Conservation (phyloP, 2,329 filamentous ascomycete genomes). For the Endothia cerciana region DNA sequence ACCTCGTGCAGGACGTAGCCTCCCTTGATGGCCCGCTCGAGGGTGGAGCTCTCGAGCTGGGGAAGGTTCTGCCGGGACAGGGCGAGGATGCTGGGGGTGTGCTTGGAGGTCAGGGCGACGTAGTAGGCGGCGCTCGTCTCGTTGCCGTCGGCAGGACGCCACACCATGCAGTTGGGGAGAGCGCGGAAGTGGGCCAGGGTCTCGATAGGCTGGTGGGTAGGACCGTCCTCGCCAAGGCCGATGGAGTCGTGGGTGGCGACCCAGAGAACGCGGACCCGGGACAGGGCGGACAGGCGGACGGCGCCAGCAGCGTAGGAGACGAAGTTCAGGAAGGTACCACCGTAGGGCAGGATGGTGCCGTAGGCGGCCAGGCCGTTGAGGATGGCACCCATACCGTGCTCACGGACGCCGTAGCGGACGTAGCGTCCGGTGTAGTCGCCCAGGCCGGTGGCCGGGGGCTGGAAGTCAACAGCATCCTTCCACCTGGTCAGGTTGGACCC, state of each 20-base stretch:
- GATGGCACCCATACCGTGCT: slow-evolving; percentile 90
- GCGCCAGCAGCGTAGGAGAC: slow-evolving; percentile 96
- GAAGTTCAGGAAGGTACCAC: slow-evolving; percentile 99
- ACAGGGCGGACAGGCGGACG: slow-evolving; percentile 90
- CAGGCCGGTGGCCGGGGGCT: slow-evolving; percentile 82
- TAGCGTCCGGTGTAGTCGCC: slow-evolving; percentile 92
- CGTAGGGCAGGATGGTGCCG: slow-evolving; percentile 90
- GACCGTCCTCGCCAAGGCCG: slow-evolving; percentile 96
- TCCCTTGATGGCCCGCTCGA: slow-evolving; percentile 90
- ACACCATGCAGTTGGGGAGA: slow-evolving; percentile 98
- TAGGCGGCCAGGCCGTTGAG: slow-evolving; percentile 96
- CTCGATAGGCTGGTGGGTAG: slow-evolving; percentile 99
- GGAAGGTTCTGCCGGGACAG: slow-evolving; percentile 98
- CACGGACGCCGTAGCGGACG: slow-evolving; percentile 87
- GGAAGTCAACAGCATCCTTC: slow-evolving; percentile 98
- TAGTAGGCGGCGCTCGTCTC: slow-evolving; percentile 99
- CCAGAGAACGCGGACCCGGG: slow-evolving; percentile 90
- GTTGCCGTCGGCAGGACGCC: slow-evolving; percentile 97
- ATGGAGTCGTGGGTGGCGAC: slow-evolving; percentile 99
- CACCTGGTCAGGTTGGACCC: slow-evolving; percentile 98
- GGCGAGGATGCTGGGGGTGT: slow-evolving; percentile 90
- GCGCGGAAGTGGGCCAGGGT: slow-evolving; percentile 98
- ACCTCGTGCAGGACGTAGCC: slow-evolving; percentile 89
- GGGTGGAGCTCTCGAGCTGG: slow-evolving; percentile 90
- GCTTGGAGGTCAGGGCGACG: slow-evolving; percentile 84